phyloP scores from a whole-genome alignment of 225 moss, liverwort and hornwort species.

The Pseudisothecium myosuroides region DNA sequence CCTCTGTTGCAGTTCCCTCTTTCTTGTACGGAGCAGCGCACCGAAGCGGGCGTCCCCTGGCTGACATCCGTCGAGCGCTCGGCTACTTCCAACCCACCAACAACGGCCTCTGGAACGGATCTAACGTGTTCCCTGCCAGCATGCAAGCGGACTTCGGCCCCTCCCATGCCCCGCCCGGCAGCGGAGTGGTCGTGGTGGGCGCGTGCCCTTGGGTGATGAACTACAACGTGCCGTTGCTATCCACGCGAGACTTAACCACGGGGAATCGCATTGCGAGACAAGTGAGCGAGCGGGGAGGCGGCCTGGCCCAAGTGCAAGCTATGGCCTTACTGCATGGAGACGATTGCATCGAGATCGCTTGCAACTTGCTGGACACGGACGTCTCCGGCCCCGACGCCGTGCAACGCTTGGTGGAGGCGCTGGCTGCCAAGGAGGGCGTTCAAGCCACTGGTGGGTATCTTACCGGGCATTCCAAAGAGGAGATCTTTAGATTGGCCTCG shows the following conservation, averaged over 20 bases:
- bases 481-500: constrained; percentile 43
- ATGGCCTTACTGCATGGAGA: constrained; percentile 84
- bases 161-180: constrained; percentile 24
- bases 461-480: constrained; percentile 51
- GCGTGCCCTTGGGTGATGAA: constrained; percentile 94
- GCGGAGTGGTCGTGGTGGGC: constrained; percentile 78
- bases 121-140: constrained; percentile 21
- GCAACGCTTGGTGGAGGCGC: constrained; percentile 38
- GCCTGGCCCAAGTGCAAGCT: constrained; percentile 71
- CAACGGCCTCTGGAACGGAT: constrained; percentile 59
- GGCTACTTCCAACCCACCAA: constrained; percentile 67
- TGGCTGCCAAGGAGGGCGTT: constrained; percentile 37
- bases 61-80: constrained; percentile 53
- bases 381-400: constrained; percentile 44
- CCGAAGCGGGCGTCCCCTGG: constrained; percentile 37
- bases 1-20: constrained; percentile 58
- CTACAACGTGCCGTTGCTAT: constrained; percentile 67
- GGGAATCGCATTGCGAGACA: constrained; percentile 48
- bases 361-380: constrained; percentile 63
- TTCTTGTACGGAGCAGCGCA: constrained; percentile 86
- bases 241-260: constrained; percentile 22
- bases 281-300: constrained; percentile 78
- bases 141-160: constrained; percentile 78
- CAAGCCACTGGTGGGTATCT: constrained; percentile 42
- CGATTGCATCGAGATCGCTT: constrained; percentile 68